phyloP scores from a whole-genome alignment of 176 grass and related monocot species.

The Cenchrus fungigraminus region DNA sequence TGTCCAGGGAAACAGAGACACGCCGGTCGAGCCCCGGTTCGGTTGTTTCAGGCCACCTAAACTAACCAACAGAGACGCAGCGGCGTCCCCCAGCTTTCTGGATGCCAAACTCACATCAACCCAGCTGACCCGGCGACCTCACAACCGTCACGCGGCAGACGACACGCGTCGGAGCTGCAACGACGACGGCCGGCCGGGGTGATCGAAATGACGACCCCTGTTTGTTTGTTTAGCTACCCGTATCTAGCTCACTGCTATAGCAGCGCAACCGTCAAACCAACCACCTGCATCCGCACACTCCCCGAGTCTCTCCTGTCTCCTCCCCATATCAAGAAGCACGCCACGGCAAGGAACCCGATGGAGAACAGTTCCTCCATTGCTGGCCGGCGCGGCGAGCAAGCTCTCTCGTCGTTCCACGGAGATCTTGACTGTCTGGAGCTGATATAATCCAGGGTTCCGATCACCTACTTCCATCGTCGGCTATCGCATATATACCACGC shows the following conservation, averaged over 20 bases:
- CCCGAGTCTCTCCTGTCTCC: not conserved
- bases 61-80: not conserved
- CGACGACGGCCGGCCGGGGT: not conserved
- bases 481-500: slow-evolving; percentile 16
- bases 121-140: not conserved
- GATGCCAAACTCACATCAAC: slow-evolving; percentile 27
- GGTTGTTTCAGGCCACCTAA: slow-evolving; percentile 39
- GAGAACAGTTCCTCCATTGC: not conserved
- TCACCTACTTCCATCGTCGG: slow-evolving; percentile 13
- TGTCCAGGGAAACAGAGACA: not conserved
- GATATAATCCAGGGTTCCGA: not conserved
- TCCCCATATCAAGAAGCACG: slow-evolving; percentile 29
- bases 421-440: too few relatives aligned
- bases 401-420: not conserved
- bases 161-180: not conserved
- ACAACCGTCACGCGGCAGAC: not conserved
- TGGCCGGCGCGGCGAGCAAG: not conserved
- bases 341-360: not conserved
- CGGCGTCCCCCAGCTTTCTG: not conserved
- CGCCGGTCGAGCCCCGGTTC: not conserved
- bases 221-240: slow-evolving; percentile 51
- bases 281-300: not conserved
- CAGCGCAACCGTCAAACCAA: slow-evolving; percentile 43
- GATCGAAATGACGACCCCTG: not conserved
- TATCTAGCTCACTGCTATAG: slow-evolving; percentile 21